A percentile compares a stretch with the other conserved stretches of the same genome.
These are phyloP conservation scores for Geotrichum bryndzae DNA, from an alignment of 1,139 yeast species.

Conservation along the genomic window DNA sequence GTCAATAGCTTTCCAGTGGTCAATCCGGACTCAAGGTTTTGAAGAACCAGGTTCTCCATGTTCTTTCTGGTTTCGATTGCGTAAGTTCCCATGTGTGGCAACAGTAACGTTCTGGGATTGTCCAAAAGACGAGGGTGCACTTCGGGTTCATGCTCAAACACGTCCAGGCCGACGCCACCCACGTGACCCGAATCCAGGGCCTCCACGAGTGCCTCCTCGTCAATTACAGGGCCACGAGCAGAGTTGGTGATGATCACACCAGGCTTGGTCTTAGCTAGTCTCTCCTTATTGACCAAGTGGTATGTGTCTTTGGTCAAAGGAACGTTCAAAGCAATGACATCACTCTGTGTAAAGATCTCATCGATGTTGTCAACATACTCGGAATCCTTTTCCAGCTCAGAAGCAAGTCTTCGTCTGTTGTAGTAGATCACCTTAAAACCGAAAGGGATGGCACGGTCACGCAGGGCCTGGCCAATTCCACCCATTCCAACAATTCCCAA, in stretches of 20 bases:
- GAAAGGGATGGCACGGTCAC: conserved; percentile 58
- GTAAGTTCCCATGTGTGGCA: conserved; percentile 67
- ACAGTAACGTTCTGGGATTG: conserved; percentile 45
- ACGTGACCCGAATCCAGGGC: conserved; percentile 66
- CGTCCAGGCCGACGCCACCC: conserved; percentile 73
- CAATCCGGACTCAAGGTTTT: conserved; percentile 41
- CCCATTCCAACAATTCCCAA: conserved; percentile 78
- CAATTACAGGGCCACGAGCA: conserved; percentile 63
- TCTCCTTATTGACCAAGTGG: conserved; percentile 52
- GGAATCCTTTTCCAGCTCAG: conserved; percentile 50
- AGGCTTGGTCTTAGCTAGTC: conserved; percentile 55
- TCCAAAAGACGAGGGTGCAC: conserved; percentile 34
- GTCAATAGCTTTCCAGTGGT: conserved; percentile 53
- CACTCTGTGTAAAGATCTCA: conserved; percentile 49
- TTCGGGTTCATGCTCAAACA: conserved; percentile 72
- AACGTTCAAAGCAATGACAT: conserved; percentile 55
- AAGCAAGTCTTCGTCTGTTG: conserved; percentile 50
- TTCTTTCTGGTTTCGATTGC: conserved; percentile 49
- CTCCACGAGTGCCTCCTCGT: conserved; percentile 62
- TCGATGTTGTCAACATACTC: conserved; percentile 49
- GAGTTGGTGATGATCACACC: conserved; percentile 63
- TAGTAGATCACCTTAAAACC: conserved; percentile 62
- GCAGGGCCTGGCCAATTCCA: conserved; percentile 69
- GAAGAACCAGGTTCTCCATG: conserved; percentile 53
- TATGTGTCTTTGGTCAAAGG: conserved; percentile 51